Percentiles rank a stretch among this genome's conserved stretches.
These are phyloP conservation scores for Albophoma yamanashiensis DNA, from an alignment of 2,329 filamentous ascomycete genomes.

Conservation along the genomic window DNA sequence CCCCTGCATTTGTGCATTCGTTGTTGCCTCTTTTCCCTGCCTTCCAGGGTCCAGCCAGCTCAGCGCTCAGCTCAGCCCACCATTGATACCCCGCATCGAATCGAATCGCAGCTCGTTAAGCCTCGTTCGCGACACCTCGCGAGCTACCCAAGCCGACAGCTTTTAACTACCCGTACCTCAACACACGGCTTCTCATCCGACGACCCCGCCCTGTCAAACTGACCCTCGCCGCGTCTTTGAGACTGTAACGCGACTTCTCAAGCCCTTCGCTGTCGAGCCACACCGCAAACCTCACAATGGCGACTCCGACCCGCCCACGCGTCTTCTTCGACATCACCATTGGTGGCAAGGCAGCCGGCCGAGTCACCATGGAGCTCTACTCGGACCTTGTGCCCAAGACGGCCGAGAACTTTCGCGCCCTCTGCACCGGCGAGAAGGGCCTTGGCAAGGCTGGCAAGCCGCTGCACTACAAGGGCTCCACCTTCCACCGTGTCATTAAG, in stretches of 20 bases:
- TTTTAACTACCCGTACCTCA: not conserved
- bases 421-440: conserved; percentile 94
- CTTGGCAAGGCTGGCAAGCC: conserved; percentile 70
- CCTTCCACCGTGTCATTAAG: conserved; percentile 96
- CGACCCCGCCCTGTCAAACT: not conserved
- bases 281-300: conserved; percentile 20
- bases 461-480: conserved; percentile 85
- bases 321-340: conserved; percentile 93
- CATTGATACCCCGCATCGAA: not conserved
- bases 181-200: not conserved
- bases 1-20: not conserved
- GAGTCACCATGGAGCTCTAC: conserved; percentile 79
- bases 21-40: not conserved
- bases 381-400: conserved; percentile 78
- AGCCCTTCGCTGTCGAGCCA: not conserved
- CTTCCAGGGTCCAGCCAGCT: not conserved
- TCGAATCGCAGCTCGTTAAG: not conserved
- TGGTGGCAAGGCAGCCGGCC: conserved; percentile 60
- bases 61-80: not conserved
- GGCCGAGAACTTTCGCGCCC: conserved; percentile 87
- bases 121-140: not conserved
- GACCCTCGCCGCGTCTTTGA: not conserved
- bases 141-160: not conserved
- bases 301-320: conserved; percentile 49
- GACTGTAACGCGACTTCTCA: not conserved